phyloP scores from a whole-genome alignment of 2,329 filamentous ascomycete species.

The Microascus cirrosus region DNA sequence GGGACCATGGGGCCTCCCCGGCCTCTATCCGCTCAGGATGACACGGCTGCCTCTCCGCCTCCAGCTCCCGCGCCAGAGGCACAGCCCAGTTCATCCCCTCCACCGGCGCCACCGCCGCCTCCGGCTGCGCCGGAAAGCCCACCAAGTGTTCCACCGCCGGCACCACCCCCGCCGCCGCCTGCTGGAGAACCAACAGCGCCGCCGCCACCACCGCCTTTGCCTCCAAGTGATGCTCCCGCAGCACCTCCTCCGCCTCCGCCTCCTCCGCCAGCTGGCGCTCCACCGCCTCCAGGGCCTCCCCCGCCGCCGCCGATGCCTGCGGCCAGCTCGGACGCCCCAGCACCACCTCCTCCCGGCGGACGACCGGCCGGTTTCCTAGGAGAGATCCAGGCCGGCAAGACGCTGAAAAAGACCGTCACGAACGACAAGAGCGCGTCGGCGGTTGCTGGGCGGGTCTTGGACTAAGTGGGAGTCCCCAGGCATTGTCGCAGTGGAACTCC shows the following conservation, averaged over 20 bases:
- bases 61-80: conserved; percentile 21
- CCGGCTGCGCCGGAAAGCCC: conserved; percentile 18
- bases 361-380: conserved; percentile 58
- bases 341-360: conserved; percentile 27
- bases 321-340: conserved; percentile 21
- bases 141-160: conserved; percentile 19
- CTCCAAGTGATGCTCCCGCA: conserved; percentile 19
- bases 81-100: conserved; percentile 26
- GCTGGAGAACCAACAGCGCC: conserved; percentile 22
- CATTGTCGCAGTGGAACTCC: neutral
- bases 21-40: conserved; percentile 72
- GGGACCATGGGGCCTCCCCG: conserved; percentile 93
- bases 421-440: conserved; percentile 70
- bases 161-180: conserved; percentile 17
- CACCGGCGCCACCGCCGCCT: conserved; percentile 24
- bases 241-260: conserved; percentile 18
- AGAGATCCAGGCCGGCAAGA: conserved; percentile 71
- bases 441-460: conserved; percentile 65
- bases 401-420: conserved; percentile 78
- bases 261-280: conserved; percentile 15
- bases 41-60: conserved; percentile 40
- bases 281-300: conserved; percentile 17
- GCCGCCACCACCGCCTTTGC: conserved; percentile 12
- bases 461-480: conserved; percentile 20
- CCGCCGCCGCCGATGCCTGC: conserved; percentile 20